Evolutionary conservation across 2,329 filamentous ascomycete species (phyloP).

Genomic region (Pseudocercospora fijiensis): DNA sequence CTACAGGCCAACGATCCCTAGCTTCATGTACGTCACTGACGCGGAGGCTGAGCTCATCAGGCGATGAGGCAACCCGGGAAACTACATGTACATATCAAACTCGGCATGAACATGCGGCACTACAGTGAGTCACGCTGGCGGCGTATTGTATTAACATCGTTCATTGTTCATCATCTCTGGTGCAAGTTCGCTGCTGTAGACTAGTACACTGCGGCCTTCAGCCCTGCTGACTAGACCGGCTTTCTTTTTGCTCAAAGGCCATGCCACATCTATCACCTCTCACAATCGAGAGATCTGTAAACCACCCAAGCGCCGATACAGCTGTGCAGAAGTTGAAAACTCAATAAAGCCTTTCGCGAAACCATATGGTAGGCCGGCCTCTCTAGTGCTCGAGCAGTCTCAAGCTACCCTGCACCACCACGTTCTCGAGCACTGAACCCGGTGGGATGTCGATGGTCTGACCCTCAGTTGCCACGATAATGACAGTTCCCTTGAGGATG

Average conservation of each 20-base stretch:
- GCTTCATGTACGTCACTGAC: not conserved
- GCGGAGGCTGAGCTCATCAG: not conserved
- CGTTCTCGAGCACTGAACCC: constrained; percentile 96
- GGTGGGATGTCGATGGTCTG: constrained; percentile 97
- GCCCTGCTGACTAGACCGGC: constrained; percentile 14
- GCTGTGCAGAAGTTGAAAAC: constrained; percentile 5
- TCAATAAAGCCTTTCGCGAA: not conserved
- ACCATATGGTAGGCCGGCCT: not conserved
- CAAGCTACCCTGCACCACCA: constrained; percentile 96
- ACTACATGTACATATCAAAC: not conserved
- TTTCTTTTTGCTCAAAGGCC: constrained; percentile 14
- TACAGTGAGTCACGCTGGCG: not conserved
- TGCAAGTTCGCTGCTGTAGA: constrained; percentile 12
- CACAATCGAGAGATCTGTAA: constrained; percentile 5
- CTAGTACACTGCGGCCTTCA: constrained; percentile 9
- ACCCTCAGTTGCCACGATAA: constrained; percentile 96
- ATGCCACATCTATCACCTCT: constrained; percentile 15
- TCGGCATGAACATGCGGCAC: not conserved
- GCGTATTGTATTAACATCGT: not conserved
- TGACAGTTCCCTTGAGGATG: constrained; percentile 95
- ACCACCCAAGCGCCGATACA: constrained; percentile 12
- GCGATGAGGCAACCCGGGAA: not conserved
- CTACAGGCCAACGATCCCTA: constrained; percentile 4
- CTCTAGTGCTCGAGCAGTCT: constrained; percentile 65
- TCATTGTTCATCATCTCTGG: constrained; percentile 12